Conservation (phyloP, 2,329 filamentous ascomycete genomes). For the Parafenestella ontariensis region DNA sequence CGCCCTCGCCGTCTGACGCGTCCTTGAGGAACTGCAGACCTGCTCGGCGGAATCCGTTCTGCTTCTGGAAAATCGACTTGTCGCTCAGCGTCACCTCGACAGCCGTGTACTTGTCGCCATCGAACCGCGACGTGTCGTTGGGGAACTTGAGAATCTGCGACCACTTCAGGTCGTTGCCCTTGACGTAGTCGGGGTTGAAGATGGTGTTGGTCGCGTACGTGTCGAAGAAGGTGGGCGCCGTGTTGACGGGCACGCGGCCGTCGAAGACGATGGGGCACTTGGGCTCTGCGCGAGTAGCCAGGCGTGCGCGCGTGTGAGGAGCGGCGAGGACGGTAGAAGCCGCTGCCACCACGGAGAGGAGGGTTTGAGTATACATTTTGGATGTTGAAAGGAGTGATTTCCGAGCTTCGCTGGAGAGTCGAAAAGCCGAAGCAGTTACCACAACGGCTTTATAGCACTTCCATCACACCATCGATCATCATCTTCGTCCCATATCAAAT, state of each 20-base stretch:
- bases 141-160: constrained; percentile 60
- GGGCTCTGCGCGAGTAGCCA: constrained; percentile 19
- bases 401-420: constrained; percentile 1
- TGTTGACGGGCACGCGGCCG: constrained; percentile 40
- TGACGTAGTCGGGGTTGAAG: constrained; percentile 62
- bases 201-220: constrained; percentile 45
- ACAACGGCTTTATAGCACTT: constrained; percentile 18
- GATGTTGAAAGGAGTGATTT: constrained; percentile 2
- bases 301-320: constrained; percentile 15
- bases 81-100: constrained; percentile 65
- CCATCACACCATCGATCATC: constrained; percentile 1
- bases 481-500: constrained; percentile 1
- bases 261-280: constrained; percentile 49
- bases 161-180: constrained; percentile 61
- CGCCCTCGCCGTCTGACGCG: constrained; percentile 61
- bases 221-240: constrained; percentile 40
- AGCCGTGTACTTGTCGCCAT: constrained; percentile 52
- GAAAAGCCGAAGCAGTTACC: neutral
- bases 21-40: constrained; percentile 61
- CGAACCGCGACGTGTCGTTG: constrained; percentile 55
- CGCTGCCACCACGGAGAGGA: constrained; percentile 26
- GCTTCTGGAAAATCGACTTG: constrained; percentile 65
- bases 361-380: constrained; percentile 33
- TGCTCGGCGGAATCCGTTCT: constrained; percentile 67
- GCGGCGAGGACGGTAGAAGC: constrained; percentile 37